A percentile compares a stretch with the other conserved stretches of the same genome.
These are phyloP conservation scores for Simmondsia chinensis DNA, from an alignment of 148 eudicot genomes.

Conservation along the genomic window DNA sequence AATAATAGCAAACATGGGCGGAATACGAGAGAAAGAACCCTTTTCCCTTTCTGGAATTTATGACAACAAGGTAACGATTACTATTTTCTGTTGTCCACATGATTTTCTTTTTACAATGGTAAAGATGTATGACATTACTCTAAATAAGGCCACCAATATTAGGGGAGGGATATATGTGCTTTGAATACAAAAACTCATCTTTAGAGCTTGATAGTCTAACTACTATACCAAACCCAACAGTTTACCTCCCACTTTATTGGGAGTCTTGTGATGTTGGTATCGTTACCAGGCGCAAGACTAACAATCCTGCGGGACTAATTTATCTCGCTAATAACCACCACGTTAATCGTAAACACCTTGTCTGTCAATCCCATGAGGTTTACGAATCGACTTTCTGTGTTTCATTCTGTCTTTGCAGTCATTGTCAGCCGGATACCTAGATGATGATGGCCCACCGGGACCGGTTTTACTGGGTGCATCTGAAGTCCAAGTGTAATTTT, in stretches of 20 bases:
- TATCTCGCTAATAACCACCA: background rate
- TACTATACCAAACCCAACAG: too few species aligned
- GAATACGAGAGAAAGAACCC: slow-evolving; percentile 65
- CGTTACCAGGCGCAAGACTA: too few species aligned
- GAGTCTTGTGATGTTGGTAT: too few species aligned
- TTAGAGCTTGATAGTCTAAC: too few species aligned
- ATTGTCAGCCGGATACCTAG: slow-evolving; percentile 34
- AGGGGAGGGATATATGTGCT: too few species aligned
- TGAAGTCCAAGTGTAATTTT: slow-evolving; percentile 8
- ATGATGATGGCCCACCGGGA: slow-evolving; percentile 36
- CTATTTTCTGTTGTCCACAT: too few species aligned
- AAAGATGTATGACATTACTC: background rate
- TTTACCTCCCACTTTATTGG: too few species aligned
- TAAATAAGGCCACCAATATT: background rate
- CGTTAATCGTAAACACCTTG: background rate
- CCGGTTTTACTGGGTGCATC: slow-evolving; percentile 25
- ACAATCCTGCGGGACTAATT: too few species aligned
- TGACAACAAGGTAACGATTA: slow-evolving; percentile 62
- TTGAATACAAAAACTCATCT: too few species aligned
- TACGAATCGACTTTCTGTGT: background rate
- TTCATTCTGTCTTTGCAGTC: slow-evolving; percentile 37
- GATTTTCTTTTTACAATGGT: background rate
- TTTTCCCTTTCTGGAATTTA: slow-evolving; percentile 55
- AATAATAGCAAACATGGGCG: slow-evolving; percentile 49
- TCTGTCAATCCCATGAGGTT: too few species aligned